Evolutionary conservation across 2,329 filamentous ascomycete species (phyloP).

Genomic region (Cyphellophora attinorum): DNA sequence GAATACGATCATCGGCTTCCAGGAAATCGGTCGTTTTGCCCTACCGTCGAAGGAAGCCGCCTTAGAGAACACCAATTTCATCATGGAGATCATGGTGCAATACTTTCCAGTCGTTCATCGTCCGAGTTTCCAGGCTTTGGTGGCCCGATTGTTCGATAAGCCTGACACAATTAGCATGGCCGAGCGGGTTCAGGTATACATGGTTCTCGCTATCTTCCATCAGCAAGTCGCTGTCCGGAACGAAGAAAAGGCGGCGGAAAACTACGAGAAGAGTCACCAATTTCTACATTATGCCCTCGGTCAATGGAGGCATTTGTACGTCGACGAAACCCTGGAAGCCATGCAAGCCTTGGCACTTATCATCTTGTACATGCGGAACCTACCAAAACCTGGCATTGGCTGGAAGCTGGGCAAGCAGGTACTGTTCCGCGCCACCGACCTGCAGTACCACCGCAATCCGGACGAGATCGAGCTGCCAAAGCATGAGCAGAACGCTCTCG

Average conservation of each 20-base stretch:
- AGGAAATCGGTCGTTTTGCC: conserved; percentile 43
- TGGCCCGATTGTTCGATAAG: conserved; percentile 63
- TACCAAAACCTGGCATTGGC: conserved; percentile 69
- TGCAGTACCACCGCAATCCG: conserved; percentile 64
- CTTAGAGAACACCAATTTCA: conserved; percentile 63
- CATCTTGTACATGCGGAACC: conserved; percentile 61
- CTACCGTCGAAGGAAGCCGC: conserved; percentile 57
- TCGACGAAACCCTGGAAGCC: conserved; percentile 53
- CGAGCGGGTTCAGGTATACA: conserved; percentile 63
- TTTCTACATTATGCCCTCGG: conserved; percentile 70
- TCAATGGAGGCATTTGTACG: conserved; percentile 56
- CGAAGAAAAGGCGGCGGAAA: conserved; percentile 44
- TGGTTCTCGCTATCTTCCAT: conserved; percentile 69
- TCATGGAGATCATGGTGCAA: conserved; percentile 60
- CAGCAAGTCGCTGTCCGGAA: conserved; percentile 70
- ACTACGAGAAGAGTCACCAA: conserved; percentile 54
- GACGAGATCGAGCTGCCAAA: conserved; percentile 43
- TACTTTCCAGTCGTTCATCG: conserved; percentile 72
- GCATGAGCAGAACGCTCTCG: conserved; percentile 41
- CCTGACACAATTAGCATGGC: conserved; percentile 52
- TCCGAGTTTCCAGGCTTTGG: conserved; percentile 59
- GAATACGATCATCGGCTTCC: conserved; percentile 53
- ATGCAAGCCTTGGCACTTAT: conserved; percentile 67
- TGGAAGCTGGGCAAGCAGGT: conserved; percentile 58
- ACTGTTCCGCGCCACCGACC: conserved; percentile 60